These are phyloP conservation scores for Rhodotorula sp. DNA, from an alignment of 1,284 basidiomycete species.

Conservation along the genomic window DNA sequence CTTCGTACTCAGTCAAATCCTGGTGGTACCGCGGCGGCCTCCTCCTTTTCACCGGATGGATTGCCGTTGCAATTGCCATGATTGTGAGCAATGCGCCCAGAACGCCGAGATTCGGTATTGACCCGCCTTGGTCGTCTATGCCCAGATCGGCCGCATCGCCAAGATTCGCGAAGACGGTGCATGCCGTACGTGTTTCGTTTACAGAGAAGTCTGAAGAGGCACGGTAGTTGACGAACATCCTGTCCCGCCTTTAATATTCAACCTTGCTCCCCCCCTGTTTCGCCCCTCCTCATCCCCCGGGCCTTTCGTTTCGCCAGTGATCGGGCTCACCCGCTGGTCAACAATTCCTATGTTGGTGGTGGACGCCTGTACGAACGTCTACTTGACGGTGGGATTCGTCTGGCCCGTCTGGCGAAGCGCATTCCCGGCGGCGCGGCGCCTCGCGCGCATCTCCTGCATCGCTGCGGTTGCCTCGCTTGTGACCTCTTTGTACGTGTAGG, in stretches of 20 bases:
- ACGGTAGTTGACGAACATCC: too few species aligned
- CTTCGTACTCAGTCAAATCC: conserved; percentile 46
- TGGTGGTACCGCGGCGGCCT: conserved; percentile 52
- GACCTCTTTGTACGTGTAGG: conserved; percentile 53
- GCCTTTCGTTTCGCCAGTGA: conserved; percentile 43
- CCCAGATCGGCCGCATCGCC: conserved; percentile 51
- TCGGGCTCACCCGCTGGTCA: conserved; percentile 52
- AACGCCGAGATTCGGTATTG: too few species aligned
- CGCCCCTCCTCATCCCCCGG: too few species aligned
- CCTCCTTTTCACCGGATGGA: conserved; percentile 49
- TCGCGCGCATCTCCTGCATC: conserved; percentile 45
- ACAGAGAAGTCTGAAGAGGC: too few species aligned
- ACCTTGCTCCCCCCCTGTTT: too few species aligned
- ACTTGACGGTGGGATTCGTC: conserved; percentile 57
- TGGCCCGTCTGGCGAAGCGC: conserved; percentile 55
- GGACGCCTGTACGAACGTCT: conserved; percentile 53
- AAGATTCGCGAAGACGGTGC: conserved; percentile 50
- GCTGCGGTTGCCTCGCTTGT: conserved; percentile 56
- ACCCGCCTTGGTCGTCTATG: too few species aligned
- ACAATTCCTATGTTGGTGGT: conserved; percentile 55
- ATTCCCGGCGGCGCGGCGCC: conserved; percentile 48
- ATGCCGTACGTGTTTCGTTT: conserved; percentile 43
- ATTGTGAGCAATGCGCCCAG: conserved; percentile 28
- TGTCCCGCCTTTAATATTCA: too few species aligned
- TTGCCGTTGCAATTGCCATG: conserved; percentile 49